Evolutionary conservation across 805 yeast species (phyloP).

Genomic region (Monosporozyma unispora): DNA sequence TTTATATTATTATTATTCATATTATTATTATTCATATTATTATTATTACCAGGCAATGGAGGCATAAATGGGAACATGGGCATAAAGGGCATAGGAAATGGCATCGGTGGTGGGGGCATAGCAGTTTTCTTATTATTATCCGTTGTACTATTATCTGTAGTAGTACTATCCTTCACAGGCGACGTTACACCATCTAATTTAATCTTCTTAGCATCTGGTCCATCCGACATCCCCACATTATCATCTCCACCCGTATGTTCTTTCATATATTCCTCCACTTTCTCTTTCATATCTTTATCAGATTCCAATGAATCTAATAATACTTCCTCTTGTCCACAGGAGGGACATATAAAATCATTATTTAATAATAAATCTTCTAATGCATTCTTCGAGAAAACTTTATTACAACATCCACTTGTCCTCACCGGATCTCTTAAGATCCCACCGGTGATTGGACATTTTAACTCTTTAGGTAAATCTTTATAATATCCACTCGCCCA

Average conservation of each 20-base stretch:
- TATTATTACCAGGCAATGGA: no score
- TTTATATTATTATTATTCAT: not conserved
- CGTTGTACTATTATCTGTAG: conserved; percentile 6
- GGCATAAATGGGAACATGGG: conserved; percentile 28
- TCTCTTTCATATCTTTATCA: conserved; percentile 50
- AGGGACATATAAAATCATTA: conserved; percentile 84
- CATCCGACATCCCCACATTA: not conserved
- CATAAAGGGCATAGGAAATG: conserved; percentile 20
- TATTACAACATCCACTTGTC: conserved; percentile 71
- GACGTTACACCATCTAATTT: conserved; percentile 3
- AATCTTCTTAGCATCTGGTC: not conserved
- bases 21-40: not conserved
- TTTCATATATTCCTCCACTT: conserved; percentile 44
- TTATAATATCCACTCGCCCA: conserved; percentile 37
- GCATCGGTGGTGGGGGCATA: conserved; percentile 16
- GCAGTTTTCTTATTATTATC: not conserved
- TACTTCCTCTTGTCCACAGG: conserved; percentile 65
- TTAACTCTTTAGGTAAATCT: conserved; percentile 45
- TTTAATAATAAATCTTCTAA: conserved; percentile 64
- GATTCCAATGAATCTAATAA: conserved; percentile 61
- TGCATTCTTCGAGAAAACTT: conserved; percentile 47
- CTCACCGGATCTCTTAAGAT: conserved; percentile 63
- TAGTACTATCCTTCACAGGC: no score
- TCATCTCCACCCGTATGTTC: conserved; percentile 17
- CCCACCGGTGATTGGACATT: conserved; percentile 63